Conservation (phyloP, 768 basidiomycete genomes). For the Ramaria rubella region DNA sequence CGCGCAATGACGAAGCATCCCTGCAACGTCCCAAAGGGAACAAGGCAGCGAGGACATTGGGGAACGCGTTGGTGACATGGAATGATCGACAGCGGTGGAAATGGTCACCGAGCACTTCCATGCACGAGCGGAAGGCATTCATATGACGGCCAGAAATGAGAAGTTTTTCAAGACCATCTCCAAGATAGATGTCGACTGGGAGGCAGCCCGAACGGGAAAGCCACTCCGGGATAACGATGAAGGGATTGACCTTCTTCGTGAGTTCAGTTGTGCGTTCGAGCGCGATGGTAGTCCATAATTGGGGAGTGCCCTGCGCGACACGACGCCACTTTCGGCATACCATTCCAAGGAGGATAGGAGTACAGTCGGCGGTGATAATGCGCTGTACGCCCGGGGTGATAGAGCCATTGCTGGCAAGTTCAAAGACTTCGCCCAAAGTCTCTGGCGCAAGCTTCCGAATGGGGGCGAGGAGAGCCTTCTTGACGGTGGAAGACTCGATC, state of each 20-base stretch:
- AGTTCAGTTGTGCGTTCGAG: not conserved
- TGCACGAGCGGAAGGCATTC: not conserved
- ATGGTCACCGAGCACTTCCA: not conserved
- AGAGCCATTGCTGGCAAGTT: not conserved
- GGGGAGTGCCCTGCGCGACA: slow-evolving; percentile 1
- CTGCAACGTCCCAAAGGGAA: not conserved
- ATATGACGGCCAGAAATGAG: not conserved
- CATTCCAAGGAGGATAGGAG: not conserved
- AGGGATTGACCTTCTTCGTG: not conserved
- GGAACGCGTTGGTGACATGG: not conserved
- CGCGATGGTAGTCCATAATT: slow-evolving; percentile 3
- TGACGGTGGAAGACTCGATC: not conserved
- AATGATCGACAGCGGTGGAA: slow-evolving; percentile 3
- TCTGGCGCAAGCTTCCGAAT: slow-evolving; percentile 6
- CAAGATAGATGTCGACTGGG: slow-evolving; percentile 4
- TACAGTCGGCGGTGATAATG: not conserved
- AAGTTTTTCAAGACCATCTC: slow-evolving; percentile 2
- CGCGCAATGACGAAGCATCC: not conserved
- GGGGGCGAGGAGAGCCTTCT: not conserved
- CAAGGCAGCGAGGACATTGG: not conserved
- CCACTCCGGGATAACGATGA: not conserved
- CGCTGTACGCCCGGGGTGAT: not conserved
- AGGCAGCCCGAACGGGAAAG: slow-evolving; percentile 1
- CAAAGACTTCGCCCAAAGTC: slow-evolving; percentile 3
- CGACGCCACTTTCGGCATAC: slow-evolving; percentile 9